Conservation (phyloP, 2,329 filamentous ascomycete species). For the Akanthomyces lecanii region DNA sequence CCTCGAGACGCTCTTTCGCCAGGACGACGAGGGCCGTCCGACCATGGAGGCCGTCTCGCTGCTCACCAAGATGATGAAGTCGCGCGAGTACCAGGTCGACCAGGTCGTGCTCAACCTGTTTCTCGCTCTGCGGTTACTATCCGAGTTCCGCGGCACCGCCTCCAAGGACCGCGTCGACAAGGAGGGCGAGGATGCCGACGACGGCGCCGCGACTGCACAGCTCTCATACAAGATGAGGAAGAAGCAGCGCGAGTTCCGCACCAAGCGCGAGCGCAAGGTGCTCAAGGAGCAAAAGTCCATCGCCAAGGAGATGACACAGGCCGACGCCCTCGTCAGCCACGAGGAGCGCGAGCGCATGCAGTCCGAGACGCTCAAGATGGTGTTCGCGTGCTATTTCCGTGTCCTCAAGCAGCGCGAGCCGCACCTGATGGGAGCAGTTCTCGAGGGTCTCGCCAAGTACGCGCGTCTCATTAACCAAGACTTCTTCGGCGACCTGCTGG, state of each 20-base stretch:
- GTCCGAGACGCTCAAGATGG: slow-evolving; percentile 89
- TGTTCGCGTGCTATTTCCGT: slow-evolving; percentile 92
- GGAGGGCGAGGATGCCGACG: slow-evolving; percentile 21
- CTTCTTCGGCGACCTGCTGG: slow-evolving; percentile 94
- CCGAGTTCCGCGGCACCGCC: slow-evolving; percentile 80
- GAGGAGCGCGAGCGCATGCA: slow-evolving; percentile 94
- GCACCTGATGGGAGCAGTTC: slow-evolving; percentile 90
- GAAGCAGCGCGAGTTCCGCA: slow-evolving; percentile 78
- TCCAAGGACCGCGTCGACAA: slow-evolving; percentile 72
- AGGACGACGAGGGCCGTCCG: slow-evolving; percentile 85
- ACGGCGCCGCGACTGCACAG: slow-evolving; percentile 17
- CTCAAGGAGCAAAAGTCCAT: slow-evolving; percentile 81
- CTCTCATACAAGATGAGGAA: slow-evolving; percentile 56
- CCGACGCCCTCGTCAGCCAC: slow-evolving; percentile 84
- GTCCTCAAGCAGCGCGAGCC: slow-evolving; percentile 80
- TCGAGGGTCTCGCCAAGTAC: slow-evolving; percentile 91
- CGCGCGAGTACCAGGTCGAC: slow-evolving; percentile 74
- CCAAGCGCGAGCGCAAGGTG: slow-evolving; percentile 79
- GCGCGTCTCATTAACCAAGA: slow-evolving; percentile 97
- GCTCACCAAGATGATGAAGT: slow-evolving; percentile 93
- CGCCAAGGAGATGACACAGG: slow-evolving; percentile 89
- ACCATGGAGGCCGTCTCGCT: slow-evolving; percentile 82
- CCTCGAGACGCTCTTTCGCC: slow-evolving; percentile 73
- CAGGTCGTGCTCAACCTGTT: slow-evolving; percentile 88
- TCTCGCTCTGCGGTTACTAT: slow-evolving; percentile 79